These are phyloP conservation scores for Exophiala oligosperma DNA, from an alignment of 2,329 filamentous ascomycete species.

Conservation along the genomic window DNA sequence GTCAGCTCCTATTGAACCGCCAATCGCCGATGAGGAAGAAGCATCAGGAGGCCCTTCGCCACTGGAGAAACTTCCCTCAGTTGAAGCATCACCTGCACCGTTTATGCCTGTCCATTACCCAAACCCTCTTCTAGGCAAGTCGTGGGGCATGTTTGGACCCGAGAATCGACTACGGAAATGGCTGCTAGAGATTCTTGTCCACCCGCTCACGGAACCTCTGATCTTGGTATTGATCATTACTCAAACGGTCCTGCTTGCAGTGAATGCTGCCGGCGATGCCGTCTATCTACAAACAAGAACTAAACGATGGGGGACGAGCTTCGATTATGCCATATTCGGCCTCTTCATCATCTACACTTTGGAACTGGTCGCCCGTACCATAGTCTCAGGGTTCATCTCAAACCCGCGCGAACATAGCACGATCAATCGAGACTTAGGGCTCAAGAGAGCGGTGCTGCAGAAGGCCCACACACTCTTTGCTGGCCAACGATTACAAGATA, in stretches of 20 bases:
- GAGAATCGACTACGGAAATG: conserved; percentile 71
- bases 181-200: conserved; percentile 81
- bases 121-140: conserved; percentile 85
- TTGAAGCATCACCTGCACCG: conserved; percentile 15
- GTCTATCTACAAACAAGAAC: conserved; percentile 65
- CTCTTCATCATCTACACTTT: conserved; percentile 89
- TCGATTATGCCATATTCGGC: conserved; percentile 77
- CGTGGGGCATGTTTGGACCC: conserved; percentile 79
- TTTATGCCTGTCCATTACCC: conserved; percentile 16
- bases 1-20: conserved; percentile 9
- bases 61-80: conserved; percentile 39
- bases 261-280: conserved; percentile 70
- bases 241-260: conserved; percentile 82
- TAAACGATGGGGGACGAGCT: conserved; percentile 63
- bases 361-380: conserved; percentile 77
- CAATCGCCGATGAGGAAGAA: conserved; percentile 19
- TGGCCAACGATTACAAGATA: conserved; percentile 65
- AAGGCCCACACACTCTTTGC: conserved; percentile 79
- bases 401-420: conserved; percentile 93
- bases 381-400: conserved; percentile 90
- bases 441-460: conserved; percentile 71
- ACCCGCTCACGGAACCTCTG: conserved; percentile 80
- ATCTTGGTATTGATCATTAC: conserved; percentile 85
- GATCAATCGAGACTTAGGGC: conserved; percentile 73
- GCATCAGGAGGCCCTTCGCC: conserved; percentile 29